Evolutionary conservation across 1,284 basidiomycete species (phyloP), one percentile per base, ranked within the genome.

Genomic region (Ustilago loliicola): DNA sequence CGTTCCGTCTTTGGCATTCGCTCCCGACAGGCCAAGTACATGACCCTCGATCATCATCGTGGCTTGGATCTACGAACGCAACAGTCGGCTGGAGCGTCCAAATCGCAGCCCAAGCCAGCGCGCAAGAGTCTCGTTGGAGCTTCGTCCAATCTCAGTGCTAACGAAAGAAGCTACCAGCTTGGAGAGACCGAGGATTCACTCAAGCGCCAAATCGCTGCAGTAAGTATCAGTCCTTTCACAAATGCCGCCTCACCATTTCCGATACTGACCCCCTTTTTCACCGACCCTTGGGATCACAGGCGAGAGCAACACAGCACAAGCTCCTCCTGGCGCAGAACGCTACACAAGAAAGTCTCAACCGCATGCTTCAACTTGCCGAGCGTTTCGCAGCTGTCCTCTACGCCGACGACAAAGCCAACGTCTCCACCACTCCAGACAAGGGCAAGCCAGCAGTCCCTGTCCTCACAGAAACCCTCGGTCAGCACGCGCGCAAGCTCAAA

Each of bases 1-100:
- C 61, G 79, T 13, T 73, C 72, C 10, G 81, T 86, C 11, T 85
- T 85, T 59, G 83, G 82, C 15, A 73, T 86, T 53, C 79, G 78
- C 11, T 51, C 81, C 3, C 64, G 76, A 6, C 83, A 85, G 60
- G 83, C 85, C 6, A 60, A 66, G 36, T 63, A 58, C 42, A 81
- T 86, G 62, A 84, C 83, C n/a, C 65, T 86, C 23, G 66, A 70
- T 51, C 85, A 86, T 68, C 85, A 86, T 54, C 70, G 80, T 2
- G 84, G 83, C 0, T 66, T 86, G n/a, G 85, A 86, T 51, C 61
- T 86, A 38, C 77, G 85, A 13, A 36, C 61, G 2, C 50, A 60
- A 11, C 56, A 75, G 25, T 25, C 45, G n/a, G 32, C 36, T 19
- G 47, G 68, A 23, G 21, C 47, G 8, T 38, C 51, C 13, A 71